Conservation (phyloP, 805 yeast species). For the Metschnikowia anglica region DNA sequence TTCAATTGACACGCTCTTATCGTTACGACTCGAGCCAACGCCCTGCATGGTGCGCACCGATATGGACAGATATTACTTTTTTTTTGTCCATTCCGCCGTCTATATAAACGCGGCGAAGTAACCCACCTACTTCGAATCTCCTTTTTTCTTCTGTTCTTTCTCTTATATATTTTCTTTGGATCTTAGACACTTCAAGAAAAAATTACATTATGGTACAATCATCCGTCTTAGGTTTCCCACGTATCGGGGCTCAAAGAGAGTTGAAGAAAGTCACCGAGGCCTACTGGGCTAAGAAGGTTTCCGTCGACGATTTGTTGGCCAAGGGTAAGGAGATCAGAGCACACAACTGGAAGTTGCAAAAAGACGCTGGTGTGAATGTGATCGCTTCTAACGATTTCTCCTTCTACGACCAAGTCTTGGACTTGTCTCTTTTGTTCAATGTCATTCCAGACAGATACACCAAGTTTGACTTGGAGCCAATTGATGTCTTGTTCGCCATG, state of each 20-base stretch:
- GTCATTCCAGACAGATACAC: constrained; percentile 96
- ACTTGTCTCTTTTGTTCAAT: constrained; percentile 87
- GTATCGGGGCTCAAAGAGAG: constrained; percentile 99
- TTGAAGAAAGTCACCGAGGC: constrained; percentile 98
- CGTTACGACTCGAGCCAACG: constrained; percentile 1
- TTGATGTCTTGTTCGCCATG: constrained; percentile 97
- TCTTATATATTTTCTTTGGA: constrained; percentile 5
- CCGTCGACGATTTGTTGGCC: constrained; percentile 81
- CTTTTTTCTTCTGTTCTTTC: constrained; percentile 1
- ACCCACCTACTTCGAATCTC: not conserved
- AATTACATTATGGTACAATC: constrained; percentile 80
- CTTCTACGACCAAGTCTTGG: constrained; percentile 95
- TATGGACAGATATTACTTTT: constrained; percentile 9
- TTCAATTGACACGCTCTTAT: not conserved
- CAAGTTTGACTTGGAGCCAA: constrained; percentile 81
- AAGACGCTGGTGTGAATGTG: constrained; percentile 94
- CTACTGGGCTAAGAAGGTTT: constrained; percentile 95
- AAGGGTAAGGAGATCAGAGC: constrained; percentile 96
- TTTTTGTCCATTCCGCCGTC: constrained; percentile 4
- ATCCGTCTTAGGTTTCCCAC: constrained; percentile 98
- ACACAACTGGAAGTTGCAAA: constrained; percentile 96
- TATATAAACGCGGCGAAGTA: constrained; percentile 6
- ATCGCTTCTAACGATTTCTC: constrained; percentile 98
- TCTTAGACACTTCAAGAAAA: not conserved
- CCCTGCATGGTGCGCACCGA: constrained; percentile 5